These are phyloP conservation scores for Graphilbum sp. DNA, from an alignment of 2,329 filamentous ascomycete species.

Conservation along the genomic window DNA sequence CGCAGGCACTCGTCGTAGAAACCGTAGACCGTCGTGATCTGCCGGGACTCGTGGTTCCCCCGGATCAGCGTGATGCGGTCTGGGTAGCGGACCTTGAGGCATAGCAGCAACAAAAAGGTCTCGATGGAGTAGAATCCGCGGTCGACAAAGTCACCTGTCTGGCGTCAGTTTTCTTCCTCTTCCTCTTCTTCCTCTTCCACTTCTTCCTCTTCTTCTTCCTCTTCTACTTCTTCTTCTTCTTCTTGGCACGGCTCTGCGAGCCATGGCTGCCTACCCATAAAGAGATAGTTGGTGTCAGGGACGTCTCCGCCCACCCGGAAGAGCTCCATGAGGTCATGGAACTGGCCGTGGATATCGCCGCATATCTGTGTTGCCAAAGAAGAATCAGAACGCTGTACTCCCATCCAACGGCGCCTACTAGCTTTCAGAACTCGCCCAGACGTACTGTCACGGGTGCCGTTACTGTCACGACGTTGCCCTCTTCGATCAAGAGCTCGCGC, in stretches of 20 bases:
- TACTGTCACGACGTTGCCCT: conserved; percentile 92
- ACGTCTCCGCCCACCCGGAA: conserved; percentile 88
- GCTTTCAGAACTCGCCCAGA: no score
- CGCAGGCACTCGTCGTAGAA: conserved; percentile 96
- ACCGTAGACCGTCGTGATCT: conserved; percentile 94
- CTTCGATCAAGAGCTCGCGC: conserved; percentile 87
- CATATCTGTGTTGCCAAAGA: conserved; percentile 67
- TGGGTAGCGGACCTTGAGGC: conserved; percentile 91
- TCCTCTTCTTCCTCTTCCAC: no score
- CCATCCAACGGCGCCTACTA: no score
- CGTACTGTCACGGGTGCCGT: conserved; percentile 77
- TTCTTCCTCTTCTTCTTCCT: no score
- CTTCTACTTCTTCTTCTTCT: no score
- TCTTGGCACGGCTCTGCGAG: no score
- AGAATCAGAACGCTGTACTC: no score
- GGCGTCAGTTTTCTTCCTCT: no score
- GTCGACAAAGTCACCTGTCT: conserved; percentile 81
- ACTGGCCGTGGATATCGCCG: conserved; percentile 92
- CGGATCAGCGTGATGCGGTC: conserved; percentile 93
- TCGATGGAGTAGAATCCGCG: conserved; percentile 96
- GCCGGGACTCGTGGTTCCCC: conserved; percentile 88
- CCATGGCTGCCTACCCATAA: conserved; percentile 69
- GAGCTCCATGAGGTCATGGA: conserved; percentile 92
- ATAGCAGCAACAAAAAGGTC: conserved; percentile 87
- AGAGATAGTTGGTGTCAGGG: conserved; percentile 90